Evolutionary conservation across 345 rosid genomes (phyloP).

Genomic region (Chamaenerion angustifolium): DNA sequence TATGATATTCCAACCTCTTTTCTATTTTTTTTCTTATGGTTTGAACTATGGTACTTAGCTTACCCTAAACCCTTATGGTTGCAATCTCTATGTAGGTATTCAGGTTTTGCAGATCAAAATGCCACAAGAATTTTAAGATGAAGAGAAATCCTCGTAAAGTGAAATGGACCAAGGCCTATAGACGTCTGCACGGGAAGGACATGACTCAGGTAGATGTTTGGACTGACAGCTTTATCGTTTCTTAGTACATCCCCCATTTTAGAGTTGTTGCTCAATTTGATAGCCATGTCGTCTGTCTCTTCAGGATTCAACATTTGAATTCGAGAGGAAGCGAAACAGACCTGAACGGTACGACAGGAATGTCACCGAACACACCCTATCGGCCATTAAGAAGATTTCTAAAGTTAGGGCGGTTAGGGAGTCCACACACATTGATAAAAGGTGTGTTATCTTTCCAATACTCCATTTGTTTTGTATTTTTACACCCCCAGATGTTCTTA

Average conservation of each 20-base stretch:
- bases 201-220: constrained; percentile 62
- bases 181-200: constrained; percentile 75
- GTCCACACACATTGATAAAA: constrained; percentile 16
- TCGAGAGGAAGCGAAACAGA: constrained; percentile 91
- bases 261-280: too few relatives aligned
- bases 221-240: too few relatives aligned
- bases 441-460: too few relatives aligned
- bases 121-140: constrained; percentile 95
- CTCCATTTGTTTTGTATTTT: not conserved
- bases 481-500: not conserved
- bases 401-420: constrained; percentile 52
- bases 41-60: too few relatives aligned
- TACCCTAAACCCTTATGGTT: too few relatives aligned
- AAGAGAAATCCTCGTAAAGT: constrained; percentile 97
- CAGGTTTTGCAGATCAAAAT: constrained; percentile 77
- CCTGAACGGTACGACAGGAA: constrained; percentile 93
- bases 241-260: too few relatives aligned
- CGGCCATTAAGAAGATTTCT: constrained; percentile 83
- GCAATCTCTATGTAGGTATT: constrained; percentile 39
- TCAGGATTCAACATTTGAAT: constrained; percentile 81
- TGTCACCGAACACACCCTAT: constrained; percentile 46
- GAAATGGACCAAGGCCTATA: constrained; percentile 90
- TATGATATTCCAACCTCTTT: too few relatives aligned
- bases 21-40: too few relatives aligned
- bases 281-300: not conserved